phyloP scores from a whole-genome alignment of 176 grass and related monocot genomes.

The Lolium multiflorum region DNA sequence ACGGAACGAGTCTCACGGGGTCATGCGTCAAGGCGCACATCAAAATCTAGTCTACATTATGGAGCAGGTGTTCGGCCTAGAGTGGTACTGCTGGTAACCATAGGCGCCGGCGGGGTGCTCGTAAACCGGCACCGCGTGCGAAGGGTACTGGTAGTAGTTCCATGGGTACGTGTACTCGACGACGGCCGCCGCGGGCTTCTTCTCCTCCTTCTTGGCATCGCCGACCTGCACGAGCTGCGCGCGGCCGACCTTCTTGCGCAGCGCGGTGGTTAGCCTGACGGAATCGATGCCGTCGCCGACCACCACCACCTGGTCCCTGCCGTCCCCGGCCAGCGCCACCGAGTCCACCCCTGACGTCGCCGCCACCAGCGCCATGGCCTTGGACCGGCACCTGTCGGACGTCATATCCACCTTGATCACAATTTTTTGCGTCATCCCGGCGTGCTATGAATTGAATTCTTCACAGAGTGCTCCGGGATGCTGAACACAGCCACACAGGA shows the following conservation, averaged over 20 bases:
- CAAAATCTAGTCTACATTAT: not conserved
- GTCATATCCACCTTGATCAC: slow-evolving; percentile 50
- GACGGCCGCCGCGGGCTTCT: not conserved
- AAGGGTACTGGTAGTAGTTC: not conserved
- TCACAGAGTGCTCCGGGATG: too few species aligned
- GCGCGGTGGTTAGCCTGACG: slow-evolving; percentile 29
- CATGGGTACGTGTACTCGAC: not conserved
- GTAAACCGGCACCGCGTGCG: not conserved
- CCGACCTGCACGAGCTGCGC: slow-evolving; percentile 38
- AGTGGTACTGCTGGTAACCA: not conserved
- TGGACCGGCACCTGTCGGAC: slow-evolving; percentile 54
- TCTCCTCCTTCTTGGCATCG: slow-evolving; percentile 34
- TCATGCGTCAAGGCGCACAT: too few species aligned
- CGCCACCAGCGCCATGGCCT: slow-evolving; percentile 62
- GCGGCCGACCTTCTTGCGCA: slow-evolving; percentile 44
- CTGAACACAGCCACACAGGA: too few species aligned
- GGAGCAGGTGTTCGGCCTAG: not conserved
- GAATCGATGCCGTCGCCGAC: slow-evolving; percentile 54
- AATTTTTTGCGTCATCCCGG: too few species aligned
- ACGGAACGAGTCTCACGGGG: too few species aligned
- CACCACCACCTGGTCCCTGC: slow-evolving; percentile 45
- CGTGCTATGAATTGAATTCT: too few species aligned
- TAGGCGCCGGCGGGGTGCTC: not conserved
- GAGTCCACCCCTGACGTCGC: slow-evolving; percentile 46
- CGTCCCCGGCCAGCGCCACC: slow-evolving; percentile 44